Percentiles rank a stretch among this genome's conserved stretches.
These are phyloP conservation scores for Lasiodiplodia theobromae DNA, from an alignment of 2,329 filamentous ascomycete species.

Conservation along the genomic window DNA sequence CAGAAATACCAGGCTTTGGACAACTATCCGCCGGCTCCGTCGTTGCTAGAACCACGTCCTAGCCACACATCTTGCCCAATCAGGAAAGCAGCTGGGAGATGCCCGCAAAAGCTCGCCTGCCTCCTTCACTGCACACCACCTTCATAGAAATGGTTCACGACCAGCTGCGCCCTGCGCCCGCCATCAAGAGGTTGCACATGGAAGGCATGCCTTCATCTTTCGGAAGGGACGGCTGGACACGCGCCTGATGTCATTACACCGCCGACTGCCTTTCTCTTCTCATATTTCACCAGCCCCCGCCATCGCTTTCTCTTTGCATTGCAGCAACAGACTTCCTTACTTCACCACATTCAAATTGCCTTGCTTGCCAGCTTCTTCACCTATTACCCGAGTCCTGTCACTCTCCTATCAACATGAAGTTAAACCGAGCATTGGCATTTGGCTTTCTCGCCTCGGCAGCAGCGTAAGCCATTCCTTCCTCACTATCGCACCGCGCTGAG, in stretches of 20 bases:
- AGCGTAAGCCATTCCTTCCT: neutral
- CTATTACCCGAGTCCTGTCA: neutral
- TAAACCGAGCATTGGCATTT: neutral
- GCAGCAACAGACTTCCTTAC: slow-evolving; percentile 1
- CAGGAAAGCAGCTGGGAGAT: neutral
- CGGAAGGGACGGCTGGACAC: slow-evolving; percentile 1
- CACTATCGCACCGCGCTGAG: neutral
- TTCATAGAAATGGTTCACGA: neutral
- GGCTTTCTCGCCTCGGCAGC: slow-evolving; percentile 12
- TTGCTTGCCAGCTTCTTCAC: neutral
- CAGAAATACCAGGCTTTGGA: neutral
- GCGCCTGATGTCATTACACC: slow-evolving; percentile 27
- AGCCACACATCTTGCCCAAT: neutral
- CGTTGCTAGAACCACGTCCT: neutral
- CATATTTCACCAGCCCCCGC: neutral
- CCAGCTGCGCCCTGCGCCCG: slow-evolving; percentile 7
- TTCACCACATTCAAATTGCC: neutral
- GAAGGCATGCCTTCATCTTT: neutral
- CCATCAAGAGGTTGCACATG: neutral
- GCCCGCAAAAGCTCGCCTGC: neutral
- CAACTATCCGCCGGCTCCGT: neutral
- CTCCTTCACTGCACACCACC: slow-evolving; percentile 11
- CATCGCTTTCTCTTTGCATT: neutral
- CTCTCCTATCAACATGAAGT: slow-evolving; percentile 16
- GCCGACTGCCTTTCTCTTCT: neutral